phyloP scores from a whole-genome alignment of 2,329 filamentous ascomycete genomes.

The Scedosporium aurantiacum region DNA sequence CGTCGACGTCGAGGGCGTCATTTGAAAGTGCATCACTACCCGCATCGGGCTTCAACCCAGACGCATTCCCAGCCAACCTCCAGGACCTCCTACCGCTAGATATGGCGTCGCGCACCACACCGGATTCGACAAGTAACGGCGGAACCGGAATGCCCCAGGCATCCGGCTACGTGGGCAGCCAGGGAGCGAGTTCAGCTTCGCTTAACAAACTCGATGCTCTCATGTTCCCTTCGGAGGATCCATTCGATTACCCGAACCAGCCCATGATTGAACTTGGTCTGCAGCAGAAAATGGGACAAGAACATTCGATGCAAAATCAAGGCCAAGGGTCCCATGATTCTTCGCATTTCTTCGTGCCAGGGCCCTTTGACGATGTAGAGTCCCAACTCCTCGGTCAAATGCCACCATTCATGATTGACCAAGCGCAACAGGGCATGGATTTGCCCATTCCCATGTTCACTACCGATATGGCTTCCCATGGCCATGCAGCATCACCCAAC shows the following conservation, averaged over 20 bases:
- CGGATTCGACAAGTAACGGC: conserved; percentile 30
- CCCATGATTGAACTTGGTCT: conserved; percentile 52
- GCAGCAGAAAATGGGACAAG: conserved; percentile 21
- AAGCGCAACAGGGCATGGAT: conserved; percentile 3
- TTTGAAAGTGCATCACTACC: conserved; percentile 22
- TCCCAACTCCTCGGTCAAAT: conserved; percentile 62
- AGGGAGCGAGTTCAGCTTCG: conserved; percentile 21
- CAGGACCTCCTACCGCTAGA: conserved; percentile 36
- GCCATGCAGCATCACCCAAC: background rate
- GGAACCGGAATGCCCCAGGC: conserved; percentile 26
- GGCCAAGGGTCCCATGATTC: conserved; percentile 19
- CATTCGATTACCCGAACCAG: conserved; percentile 70
- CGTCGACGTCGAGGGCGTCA: conserved; percentile 17
- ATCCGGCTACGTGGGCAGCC: conserved; percentile 9
- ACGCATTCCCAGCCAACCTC: conserved; percentile 18
- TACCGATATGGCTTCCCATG: background rate
- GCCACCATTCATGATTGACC: conserved; percentile 53
- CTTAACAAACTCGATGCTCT: conserved; percentile 63
- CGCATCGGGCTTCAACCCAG: conserved; percentile 18
- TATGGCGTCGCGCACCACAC: conserved; percentile 29
- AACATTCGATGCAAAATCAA: conserved; percentile 15
- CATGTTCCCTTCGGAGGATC: conserved; percentile 72
- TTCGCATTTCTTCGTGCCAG: conserved; percentile 39
- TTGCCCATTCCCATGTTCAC: conserved; percentile 1
- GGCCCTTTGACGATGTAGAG: conserved; percentile 54